A percentile compares a stretch with the other conserved stretches of the same genome.
Conservation (phyloP, 768 basidiomycete species). For the Suillus tomentosus region DNA sequence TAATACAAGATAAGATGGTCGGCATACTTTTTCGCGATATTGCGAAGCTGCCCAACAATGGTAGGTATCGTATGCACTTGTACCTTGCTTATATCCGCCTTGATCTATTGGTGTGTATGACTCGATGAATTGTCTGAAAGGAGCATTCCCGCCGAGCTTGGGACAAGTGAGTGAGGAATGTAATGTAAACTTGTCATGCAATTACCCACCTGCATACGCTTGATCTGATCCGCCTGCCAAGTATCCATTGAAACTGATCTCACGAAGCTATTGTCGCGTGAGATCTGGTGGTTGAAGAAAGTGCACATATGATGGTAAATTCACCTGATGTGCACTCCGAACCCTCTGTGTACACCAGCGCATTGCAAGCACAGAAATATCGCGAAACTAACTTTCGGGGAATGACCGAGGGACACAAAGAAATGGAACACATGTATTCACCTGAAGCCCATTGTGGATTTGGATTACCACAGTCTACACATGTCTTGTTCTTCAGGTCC, state of each 20-base stretch:
- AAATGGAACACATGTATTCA: conserved; percentile 26
- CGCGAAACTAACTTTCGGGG: conserved; percentile 59
- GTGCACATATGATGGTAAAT: conserved; percentile 17
- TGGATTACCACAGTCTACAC: conserved; percentile 84
- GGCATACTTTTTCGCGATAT: conserved; percentile 85
- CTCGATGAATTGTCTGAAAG: conserved; percentile 77
- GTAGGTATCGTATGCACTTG: conserved; percentile 75
- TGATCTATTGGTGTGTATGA: conserved; percentile 66
- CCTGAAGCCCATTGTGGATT: conserved; percentile 97
- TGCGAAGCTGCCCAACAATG: conserved; percentile 94
- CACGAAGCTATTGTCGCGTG: conserved; percentile 65
- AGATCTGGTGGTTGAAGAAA: conserved; percentile 4
- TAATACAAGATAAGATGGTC: background rate
- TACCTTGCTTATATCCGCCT: conserved; percentile 66
- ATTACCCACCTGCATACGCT: conserved; percentile 78
- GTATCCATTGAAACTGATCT: conserved; percentile 96
- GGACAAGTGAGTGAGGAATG: conserved; percentile 15
- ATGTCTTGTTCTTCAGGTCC: conserved; percentile 73
- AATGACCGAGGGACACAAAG: conserved; percentile 5
- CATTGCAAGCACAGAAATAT: conserved; percentile 92
- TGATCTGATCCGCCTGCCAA: conserved; percentile 89
- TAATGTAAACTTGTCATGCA: conserved; percentile 5
- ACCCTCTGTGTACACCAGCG: conserved; percentile 81
- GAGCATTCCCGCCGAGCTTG: conserved; percentile 86
- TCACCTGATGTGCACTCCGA: conserved; percentile 91